phyloP scores from a whole-genome alignment of 73 alveolate genomes.

The Paramecium sonneborni region DNA sequence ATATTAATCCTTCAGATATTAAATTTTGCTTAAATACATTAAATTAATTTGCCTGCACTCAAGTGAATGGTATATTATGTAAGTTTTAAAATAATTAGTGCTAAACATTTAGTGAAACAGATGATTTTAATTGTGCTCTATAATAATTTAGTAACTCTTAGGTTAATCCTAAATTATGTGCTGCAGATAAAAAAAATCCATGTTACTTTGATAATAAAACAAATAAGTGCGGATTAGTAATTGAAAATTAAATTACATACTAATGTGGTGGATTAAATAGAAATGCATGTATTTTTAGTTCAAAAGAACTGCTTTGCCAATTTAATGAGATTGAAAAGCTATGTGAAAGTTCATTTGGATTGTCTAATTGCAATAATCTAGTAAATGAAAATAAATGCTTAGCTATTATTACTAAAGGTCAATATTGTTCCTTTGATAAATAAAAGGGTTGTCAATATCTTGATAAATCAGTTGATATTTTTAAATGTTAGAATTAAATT shows the following conservation, averaged over 20 bases:
- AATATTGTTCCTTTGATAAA: neutral
- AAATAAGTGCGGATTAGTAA: neutral
- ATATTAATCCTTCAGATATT: neutral
- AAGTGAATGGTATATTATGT: neutral
- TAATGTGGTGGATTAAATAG: neutral
- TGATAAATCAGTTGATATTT: neutral
- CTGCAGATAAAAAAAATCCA: neutral
- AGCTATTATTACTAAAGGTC: neutral
- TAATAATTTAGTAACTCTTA: neutral
- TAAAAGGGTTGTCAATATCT: neutral
- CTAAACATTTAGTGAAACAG: neutral
- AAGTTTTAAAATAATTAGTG: no score
- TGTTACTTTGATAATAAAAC: neutral
- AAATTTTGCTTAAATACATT: neutral
- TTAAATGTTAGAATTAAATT: neutral
- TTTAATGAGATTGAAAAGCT: neutral
- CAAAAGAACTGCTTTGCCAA: neutral
- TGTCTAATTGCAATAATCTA: neutral
- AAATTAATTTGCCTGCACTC: neutral
- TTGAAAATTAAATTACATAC: neutral
- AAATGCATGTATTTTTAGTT: neutral
- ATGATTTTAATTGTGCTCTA: neutral
- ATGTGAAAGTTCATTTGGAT: neutral
- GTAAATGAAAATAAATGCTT: neutral
- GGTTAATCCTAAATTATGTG: neutral